Evolutionary conservation across 805 yeast genomes (phyloP).

Genomic region (Metschnikowia corniflorae): DNA sequence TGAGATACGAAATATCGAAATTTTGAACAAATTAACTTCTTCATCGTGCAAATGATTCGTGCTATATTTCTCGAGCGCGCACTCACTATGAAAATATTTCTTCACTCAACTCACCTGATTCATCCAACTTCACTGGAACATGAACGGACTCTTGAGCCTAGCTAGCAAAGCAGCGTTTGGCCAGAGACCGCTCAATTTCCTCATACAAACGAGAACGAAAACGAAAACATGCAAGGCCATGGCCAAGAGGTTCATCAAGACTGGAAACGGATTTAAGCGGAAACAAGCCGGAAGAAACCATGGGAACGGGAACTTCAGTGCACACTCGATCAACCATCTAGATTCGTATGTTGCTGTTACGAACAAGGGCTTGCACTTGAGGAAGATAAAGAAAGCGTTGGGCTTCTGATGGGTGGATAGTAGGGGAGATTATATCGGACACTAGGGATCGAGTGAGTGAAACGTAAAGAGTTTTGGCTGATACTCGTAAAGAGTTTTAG

Average conservation of each 20-base stretch:
- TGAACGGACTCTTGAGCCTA: slow-evolving; percentile 18
- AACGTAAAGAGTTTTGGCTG: too few relatives aligned
- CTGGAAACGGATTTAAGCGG: slow-evolving; percentile 57
- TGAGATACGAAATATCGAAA: too few relatives aligned
- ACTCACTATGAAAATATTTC: too few relatives aligned
- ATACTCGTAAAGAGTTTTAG: too few relatives aligned
- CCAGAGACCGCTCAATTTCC: slow-evolving; percentile 21
- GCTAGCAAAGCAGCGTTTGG: slow-evolving; percentile 17
- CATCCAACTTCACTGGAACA: too few relatives aligned
- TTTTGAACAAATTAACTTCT: too few relatives aligned
- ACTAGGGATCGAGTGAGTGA: too few relatives aligned
- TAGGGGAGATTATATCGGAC: too few relatives aligned
- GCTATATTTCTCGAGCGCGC: too few relatives aligned
- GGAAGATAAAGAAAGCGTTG: slow-evolving; percentile 54
- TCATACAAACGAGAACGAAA: slow-evolving; percentile 39
- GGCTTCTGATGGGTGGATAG: too few relatives aligned
- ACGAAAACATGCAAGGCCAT: slow-evolving; percentile 85
- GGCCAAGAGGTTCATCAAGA: slow-evolving; percentile 80
- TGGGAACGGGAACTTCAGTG: slow-evolving; percentile 87
- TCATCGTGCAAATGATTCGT: too few relatives aligned
- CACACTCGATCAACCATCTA: slow-evolving; percentile 54
- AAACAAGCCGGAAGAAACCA: slow-evolving; percentile 81
- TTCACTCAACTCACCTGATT: too few relatives aligned
- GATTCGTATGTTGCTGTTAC: slow-evolving; percentile 56
- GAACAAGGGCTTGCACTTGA: slow-evolving; percentile 51